Evolutionary conservation across 2,329 filamentous ascomycete genomes (phyloP).

Genomic region (Aureobasidium musti): DNA sequence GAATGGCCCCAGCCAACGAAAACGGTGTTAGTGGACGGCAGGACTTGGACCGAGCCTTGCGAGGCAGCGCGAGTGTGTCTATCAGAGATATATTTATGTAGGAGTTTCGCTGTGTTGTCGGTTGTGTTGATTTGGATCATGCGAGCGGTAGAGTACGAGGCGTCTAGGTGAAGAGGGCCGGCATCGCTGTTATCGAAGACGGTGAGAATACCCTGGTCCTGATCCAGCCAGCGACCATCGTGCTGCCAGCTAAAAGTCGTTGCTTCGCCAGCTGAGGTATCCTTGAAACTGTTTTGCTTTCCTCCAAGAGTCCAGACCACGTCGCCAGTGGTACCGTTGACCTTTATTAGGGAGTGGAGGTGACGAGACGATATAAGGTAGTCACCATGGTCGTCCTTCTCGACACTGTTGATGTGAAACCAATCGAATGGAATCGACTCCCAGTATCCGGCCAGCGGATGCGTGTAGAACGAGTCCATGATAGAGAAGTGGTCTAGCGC

Average conservation of each 20-base stretch:
- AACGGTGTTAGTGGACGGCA: slow-evolving; percentile 53
- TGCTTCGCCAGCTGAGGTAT: slow-evolving; percentile 27
- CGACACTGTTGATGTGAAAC: slow-evolving; percentile 57
- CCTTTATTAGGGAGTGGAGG: slow-evolving; percentile 48
- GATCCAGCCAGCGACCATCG: slow-evolving; percentile 43
- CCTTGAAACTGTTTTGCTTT: slow-evolving; percentile 29
- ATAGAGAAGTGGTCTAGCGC: slow-evolving; percentile 43
- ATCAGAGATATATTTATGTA: slow-evolving; percentile 36
- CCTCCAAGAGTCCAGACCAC: slow-evolving; percentile 52
- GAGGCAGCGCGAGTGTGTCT: slow-evolving; percentile 50
- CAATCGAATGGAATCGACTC: slow-evolving; percentile 45
- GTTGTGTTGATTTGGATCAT: slow-evolving; percentile 34
- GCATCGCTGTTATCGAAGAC: slow-evolving; percentile 42
- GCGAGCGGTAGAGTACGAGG: slow-evolving; percentile 36
- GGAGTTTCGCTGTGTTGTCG: slow-evolving; percentile 37
- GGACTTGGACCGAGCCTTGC: slow-evolving; percentile 55
- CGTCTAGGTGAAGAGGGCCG: slow-evolving; percentile 47
- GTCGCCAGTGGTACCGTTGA: slow-evolving; percentile 48
- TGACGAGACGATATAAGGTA: slow-evolving; percentile 56
- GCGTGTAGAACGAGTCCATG: slow-evolving; percentile 36
- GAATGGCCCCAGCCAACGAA: slow-evolving; percentile 58
- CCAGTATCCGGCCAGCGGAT: slow-evolving; percentile 46
- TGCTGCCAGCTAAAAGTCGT: slow-evolving; percentile 50
- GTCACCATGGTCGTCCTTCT: slow-evolving; percentile 52
- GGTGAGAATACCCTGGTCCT: slow-evolving; percentile 31